Percentiles rank a stretch among this genome's conserved stretches.
Evolutionary conservation across 2,329 filamentous ascomycete genomes (phyloP).

Genomic region (Xylariaceae sp.): DNA sequence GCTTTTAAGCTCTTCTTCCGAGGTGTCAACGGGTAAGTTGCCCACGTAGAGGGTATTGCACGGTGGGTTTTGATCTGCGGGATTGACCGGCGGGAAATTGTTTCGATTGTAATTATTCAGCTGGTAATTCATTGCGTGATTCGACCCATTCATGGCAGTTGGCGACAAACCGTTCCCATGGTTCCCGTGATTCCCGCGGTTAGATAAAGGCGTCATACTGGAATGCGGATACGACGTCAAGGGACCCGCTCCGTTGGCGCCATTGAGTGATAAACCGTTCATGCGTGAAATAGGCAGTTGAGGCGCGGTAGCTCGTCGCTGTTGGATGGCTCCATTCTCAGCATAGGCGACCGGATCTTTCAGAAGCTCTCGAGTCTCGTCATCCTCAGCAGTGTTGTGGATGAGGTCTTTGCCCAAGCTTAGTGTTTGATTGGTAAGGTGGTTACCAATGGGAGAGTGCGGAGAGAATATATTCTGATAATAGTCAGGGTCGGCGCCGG

Average conservation of each 20-base stretch:
- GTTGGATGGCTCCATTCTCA: constrained; percentile 56
- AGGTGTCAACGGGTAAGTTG: constrained; percentile 89
- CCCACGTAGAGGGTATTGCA: constrained; percentile 98
- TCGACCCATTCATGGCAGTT: constrained; percentile 42
- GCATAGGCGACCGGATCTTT: constrained; percentile 69
- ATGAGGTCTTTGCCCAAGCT: constrained; percentile 67
- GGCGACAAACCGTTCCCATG: constrained; percentile 49
- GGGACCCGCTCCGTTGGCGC: constrained; percentile 48
- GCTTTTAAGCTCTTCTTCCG: constrained; percentile 90
- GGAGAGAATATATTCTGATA: constrained; percentile 65
- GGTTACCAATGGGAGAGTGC: constrained; percentile 66
- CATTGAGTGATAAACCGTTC: constrained; percentile 65
- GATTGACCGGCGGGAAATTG: constrained; percentile 81
- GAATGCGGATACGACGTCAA: constrained; percentile 42
- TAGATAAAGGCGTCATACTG: constrained; percentile 35
- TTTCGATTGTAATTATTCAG: constrained; percentile 54
- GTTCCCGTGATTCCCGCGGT: constrained; percentile 24
- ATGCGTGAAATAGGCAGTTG: constrained; percentile 66
- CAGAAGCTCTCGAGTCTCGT: constrained; percentile 66
- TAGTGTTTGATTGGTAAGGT: constrained; percentile 55
- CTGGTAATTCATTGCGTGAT: constrained; percentile 44
- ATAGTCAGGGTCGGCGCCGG: constrained; percentile 53
- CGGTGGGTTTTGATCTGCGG: constrained; percentile 91
- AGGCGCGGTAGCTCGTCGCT: constrained; percentile 65
- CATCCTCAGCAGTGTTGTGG: constrained; percentile 61